Percentiles rank a stretch among this genome's conserved stretches.
Conservation (phyloP, 345 rosid species). For the Arabidopsis arenosa region DNA sequence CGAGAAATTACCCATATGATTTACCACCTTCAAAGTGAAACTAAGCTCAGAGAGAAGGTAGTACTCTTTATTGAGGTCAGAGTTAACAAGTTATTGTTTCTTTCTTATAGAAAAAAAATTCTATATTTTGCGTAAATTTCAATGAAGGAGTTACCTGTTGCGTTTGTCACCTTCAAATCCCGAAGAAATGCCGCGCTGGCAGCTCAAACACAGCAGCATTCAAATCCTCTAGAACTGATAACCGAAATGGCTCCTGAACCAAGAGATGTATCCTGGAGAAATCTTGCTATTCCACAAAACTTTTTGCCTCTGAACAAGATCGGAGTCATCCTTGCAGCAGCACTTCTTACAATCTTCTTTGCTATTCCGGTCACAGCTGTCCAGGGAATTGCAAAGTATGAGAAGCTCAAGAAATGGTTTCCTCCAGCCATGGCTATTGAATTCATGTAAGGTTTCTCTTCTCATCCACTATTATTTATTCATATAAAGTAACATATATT, state of each 20-base stretch:
- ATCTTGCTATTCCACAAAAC: constrained; percentile 59
- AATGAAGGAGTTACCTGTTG: constrained; percentile 78
- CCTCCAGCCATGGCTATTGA: constrained; percentile 81
- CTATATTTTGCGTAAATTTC: background rate
- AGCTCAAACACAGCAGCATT: constrained; percentile 87
- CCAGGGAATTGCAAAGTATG: constrained; percentile 88
- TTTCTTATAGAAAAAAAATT: too few relatives aligned
- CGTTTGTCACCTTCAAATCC: constrained; percentile 84
- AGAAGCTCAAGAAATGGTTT: constrained; percentile 87
- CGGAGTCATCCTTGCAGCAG: constrained; percentile 72
- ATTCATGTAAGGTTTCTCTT: constrained; percentile 63
- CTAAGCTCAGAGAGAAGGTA: constrained; percentile 70
- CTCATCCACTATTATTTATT: background rate
- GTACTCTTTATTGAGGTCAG: constrained; percentile 46
- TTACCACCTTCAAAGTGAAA: constrained; percentile 59
- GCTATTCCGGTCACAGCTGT: constrained; percentile 92
- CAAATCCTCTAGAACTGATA: constrained; percentile 73
- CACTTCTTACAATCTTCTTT: constrained; percentile 82
- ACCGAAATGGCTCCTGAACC: constrained; percentile 91
- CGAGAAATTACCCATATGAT: constrained; percentile 59
- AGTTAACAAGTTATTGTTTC: background rate
- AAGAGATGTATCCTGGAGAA: constrained; percentile 81
- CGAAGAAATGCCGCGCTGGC: constrained; percentile 70
- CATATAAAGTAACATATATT: constrained; percentile 13
- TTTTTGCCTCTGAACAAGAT: constrained; percentile 64